phyloP scores from a whole-genome alignment of 768 basidiomycete genomes.

The Cystobasidium onofrii region DNA sequence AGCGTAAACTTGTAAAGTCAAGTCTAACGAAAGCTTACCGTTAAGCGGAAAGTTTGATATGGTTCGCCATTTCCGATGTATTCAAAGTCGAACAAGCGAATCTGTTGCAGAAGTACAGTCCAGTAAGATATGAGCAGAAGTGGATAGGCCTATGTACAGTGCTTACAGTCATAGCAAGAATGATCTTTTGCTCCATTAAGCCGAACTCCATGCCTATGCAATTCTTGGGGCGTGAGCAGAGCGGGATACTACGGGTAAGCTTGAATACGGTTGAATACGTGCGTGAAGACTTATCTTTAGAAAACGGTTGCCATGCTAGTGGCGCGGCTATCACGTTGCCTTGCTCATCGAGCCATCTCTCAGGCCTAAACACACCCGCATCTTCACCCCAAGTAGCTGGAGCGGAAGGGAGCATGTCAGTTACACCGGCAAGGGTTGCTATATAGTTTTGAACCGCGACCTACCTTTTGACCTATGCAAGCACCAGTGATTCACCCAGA shows the following conservation, averaged over 20 bases:
- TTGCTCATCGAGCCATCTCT: slow-evolving; percentile 24
- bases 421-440: neutral
- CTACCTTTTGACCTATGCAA: slow-evolving; percentile 29
- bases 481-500: slow-evolving; percentile 31
- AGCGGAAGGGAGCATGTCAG: neutral
- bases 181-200: slow-evolving; percentile 29
- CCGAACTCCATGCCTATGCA: slow-evolving; percentile 32
- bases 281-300: slow-evolving; percentile 11
- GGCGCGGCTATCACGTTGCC: neutral
- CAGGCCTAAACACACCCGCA: slow-evolving; percentile 2
- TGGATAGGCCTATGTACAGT: no score
- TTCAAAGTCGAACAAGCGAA: slow-evolving; percentile 27
- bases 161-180: slow-evolving; percentile 29
- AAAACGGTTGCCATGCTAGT: slow-evolving; percentile 26
- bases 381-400: slow-evolving; percentile 19
- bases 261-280: no score
- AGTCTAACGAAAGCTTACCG: neutral
- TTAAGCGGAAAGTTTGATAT: slow-evolving; percentile 25
- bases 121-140: neutral
- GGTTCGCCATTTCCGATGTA: slow-evolving; percentile 5
- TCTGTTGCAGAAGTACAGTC: neutral
- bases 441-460: neutral
- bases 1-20: neutral
- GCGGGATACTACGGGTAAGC: neutral
- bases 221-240: slow-evolving; percentile 8